Percentiles rank a stretch among this genome's conserved stretches.
Evolutionary conservation across 2,329 filamentous ascomycete species (phyloP).

Genomic region (Aspergillus sp.): DNA sequence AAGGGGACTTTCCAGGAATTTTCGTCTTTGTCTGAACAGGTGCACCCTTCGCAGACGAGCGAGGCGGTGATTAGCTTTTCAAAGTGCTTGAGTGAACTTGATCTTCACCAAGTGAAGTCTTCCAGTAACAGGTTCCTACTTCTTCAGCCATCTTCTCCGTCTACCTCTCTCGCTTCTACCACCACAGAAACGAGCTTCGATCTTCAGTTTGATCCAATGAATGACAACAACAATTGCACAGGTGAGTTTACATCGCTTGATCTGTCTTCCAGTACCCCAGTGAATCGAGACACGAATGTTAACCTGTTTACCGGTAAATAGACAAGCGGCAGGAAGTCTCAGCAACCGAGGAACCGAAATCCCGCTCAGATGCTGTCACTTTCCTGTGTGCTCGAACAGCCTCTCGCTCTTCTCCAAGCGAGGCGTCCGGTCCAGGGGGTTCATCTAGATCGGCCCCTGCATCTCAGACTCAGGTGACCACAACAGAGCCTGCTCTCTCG

Average conservation of each 20-base stretch:
- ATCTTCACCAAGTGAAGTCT: not conserved
- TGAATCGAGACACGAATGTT: not conserved
- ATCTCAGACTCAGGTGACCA: not conserved
- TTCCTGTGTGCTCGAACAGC: constrained; percentile 15
- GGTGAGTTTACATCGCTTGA: not conserved
- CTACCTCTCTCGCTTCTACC: no score
- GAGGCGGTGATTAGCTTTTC: not conserved
- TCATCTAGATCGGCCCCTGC: not conserved
- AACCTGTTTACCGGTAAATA: not conserved
- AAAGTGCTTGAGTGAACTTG: not conserved
- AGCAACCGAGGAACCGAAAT: constrained; percentile 3
- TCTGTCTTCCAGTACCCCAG: not conserved
- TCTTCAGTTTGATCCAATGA: not conserved
- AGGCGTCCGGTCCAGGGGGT: not conserved
- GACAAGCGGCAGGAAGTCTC: not conserved
- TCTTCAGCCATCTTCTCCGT: not conserved
- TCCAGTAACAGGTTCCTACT: not conserved
- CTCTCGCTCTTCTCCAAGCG: constrained; percentile 7
- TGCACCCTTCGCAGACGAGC: not conserved
- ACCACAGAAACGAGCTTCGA: not conserved
- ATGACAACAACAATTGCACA: not conserved
- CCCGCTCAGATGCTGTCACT: constrained; percentile 13
- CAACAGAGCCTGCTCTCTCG: constrained; percentile 2
- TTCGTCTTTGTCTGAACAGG: not conserved
- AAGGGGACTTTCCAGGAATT: not conserved